These are phyloP conservation scores for Schrenkiella parvula DNA, from an alignment of 345 rosid genomes.

Conservation along the genomic window DNA sequence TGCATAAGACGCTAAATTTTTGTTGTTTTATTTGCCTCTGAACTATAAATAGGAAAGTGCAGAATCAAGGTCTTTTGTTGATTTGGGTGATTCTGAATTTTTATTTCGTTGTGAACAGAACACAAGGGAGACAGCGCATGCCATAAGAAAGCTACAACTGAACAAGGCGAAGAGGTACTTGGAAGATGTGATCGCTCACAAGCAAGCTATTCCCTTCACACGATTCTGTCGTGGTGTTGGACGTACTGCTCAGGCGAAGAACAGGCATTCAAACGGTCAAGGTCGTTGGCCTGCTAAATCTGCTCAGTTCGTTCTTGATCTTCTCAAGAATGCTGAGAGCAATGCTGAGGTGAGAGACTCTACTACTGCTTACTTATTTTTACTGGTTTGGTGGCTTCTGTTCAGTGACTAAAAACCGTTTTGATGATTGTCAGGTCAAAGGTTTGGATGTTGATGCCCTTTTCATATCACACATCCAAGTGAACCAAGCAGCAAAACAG, in stretches of 20 bases:
- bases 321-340: constrained; percentile 95
- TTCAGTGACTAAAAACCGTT: neutral
- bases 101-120: constrained; percentile 40
- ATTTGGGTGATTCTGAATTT: neutral
- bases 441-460: constrained; percentile 95
- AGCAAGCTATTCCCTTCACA: constrained; percentile 98
- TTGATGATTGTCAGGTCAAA: constrained; percentile 59
- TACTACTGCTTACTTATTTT: no score
- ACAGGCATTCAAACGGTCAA: constrained; percentile 93
- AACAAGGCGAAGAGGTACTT: constrained; percentile 91
- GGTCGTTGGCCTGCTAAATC: constrained; percentile 98
- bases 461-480: constrained; percentile 82
- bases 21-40: no score
- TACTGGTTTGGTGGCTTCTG: neutral
- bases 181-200: constrained; percentile 94
- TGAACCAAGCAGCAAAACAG: constrained; percentile 95
- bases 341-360: constrained; percentile 65
- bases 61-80: neutral
- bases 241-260: constrained; percentile 98
- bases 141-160: constrained; percentile 75
- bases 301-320: constrained; percentile 83
- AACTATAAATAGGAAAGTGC: no score
- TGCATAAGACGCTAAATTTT: no score
- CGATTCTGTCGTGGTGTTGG: constrained; percentile 96
- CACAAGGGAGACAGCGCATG: constrained; percentile 84